Evolutionary conservation across 768 basidiomycete genomes (phyloP).

Genomic region (Suillus variegatus): DNA sequence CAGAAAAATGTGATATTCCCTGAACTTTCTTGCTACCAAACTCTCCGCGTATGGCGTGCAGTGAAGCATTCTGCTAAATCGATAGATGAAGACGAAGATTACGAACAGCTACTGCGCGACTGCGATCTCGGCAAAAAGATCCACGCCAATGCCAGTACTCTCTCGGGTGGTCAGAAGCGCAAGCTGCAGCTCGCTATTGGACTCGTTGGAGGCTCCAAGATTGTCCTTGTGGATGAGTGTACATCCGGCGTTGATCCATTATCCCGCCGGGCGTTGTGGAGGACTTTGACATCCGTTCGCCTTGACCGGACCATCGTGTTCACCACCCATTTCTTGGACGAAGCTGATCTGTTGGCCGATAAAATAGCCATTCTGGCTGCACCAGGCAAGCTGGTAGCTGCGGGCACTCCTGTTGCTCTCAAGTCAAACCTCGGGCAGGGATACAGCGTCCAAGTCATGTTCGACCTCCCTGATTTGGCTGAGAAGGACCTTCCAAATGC

Average conservation of each 20-base stretch:
- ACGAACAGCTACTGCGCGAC: constrained; percentile 63
- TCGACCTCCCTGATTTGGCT: constrained; percentile 36
- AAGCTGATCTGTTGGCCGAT: constrained; percentile 78
- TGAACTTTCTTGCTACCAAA: constrained; percentile 74
- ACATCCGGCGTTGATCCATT: constrained; percentile 84
- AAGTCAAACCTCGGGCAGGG: constrained; percentile 74
- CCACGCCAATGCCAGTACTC: constrained; percentile 59
- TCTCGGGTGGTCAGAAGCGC: constrained; percentile 81
- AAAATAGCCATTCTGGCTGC: constrained; percentile 73
- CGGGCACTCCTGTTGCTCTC: constrained; percentile 72
- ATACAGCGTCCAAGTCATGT: constrained; percentile 61
- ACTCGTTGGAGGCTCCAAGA: constrained; percentile 71
- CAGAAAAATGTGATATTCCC: constrained; percentile 85
- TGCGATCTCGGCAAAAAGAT: constrained; percentile 77
- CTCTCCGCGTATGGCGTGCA: constrained; percentile 68
- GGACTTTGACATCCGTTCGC: constrained; percentile 65
- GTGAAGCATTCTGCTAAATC: constrained; percentile 62
- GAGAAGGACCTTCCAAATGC: constrained; percentile 20
- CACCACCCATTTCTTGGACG: constrained; percentile 82
- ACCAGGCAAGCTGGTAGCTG: constrained; percentile 73
- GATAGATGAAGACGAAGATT: constrained; percentile 48
- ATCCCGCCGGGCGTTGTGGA: constrained; percentile 77
- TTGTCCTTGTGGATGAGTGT: constrained; percentile 66
- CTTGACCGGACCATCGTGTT: constrained; percentile 70
- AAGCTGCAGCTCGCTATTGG: constrained; percentile 85